phyloP scores from a whole-genome alignment of 371 early-diverging fungal genomes.

The Batrachochytrium dendrobatidis region DNA sequence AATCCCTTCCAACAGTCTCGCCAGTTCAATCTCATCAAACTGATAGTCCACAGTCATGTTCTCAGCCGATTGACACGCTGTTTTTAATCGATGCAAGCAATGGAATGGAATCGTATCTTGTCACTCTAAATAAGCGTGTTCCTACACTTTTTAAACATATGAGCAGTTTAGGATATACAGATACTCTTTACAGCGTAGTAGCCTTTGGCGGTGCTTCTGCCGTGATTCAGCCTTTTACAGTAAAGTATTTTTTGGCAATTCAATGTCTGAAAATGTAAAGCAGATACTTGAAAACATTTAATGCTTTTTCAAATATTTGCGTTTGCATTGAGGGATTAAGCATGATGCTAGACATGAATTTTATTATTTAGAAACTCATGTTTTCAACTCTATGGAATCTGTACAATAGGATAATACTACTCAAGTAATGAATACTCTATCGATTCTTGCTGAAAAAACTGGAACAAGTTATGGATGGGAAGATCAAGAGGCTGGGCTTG shows the following conservation, averaged over 20 bases:
- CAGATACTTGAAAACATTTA: background rate
- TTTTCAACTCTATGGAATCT: background rate
- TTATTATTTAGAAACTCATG: background rate
- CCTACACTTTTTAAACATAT: background rate
- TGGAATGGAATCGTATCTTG: conserved; percentile 1
- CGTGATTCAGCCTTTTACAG: background rate
- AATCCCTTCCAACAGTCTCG: no score
- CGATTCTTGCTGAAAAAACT: background rate
- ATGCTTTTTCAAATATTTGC: background rate
- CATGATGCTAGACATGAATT: background rate
- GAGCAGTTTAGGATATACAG: background rate
- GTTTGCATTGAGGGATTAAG: background rate
- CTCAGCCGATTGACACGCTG: background rate
- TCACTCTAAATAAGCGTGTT: background rate
- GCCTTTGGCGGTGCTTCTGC: background rate
- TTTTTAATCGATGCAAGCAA: background rate
- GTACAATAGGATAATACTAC: background rate
- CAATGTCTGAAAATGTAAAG: background rate
- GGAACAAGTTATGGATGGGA: background rate
- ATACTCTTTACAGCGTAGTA: conserved; percentile 1
- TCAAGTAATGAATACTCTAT: background rate
- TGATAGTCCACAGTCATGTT: no score
- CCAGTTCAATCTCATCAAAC: no score
- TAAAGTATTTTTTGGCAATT: no score
- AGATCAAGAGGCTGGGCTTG: background rate